phyloP scores from a whole-genome alignment of 352 stramenopile genomes.

The Pythium phragmitis region DNA sequence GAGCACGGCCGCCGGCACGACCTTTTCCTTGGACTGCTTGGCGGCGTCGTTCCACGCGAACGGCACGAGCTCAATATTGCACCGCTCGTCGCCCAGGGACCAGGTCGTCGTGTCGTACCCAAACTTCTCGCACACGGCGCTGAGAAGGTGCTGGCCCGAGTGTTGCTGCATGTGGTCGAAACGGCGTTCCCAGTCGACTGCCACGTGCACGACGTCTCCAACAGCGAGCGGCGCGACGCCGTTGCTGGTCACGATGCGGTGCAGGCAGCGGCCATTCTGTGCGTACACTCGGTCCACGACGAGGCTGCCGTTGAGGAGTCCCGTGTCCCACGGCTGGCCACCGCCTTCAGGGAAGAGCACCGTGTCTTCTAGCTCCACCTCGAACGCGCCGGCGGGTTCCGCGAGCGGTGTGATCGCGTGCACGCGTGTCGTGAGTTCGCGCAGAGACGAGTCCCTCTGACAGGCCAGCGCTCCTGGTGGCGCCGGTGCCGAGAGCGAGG shows the following conservation, averaged over 20 bases:
- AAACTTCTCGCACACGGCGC: conserved; percentile 74
- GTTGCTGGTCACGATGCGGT: conserved; percentile 38
- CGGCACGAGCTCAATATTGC: conserved; percentile 82
- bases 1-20: conserved; percentile 40
- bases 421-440: conserved; percentile 46
- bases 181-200: conserved; percentile 73
- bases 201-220: conserved; percentile 50
- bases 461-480: conserved; percentile 54
- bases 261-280: conserved; percentile 63
- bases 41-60: conserved; percentile 30
- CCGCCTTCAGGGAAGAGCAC: conserved; percentile 88
- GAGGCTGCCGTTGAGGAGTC: conserved; percentile 40
- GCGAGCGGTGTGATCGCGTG: conserved; percentile 37
- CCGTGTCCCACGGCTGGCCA: conserved; percentile 85
- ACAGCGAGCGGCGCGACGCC: conserved; percentile 34
- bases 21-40: conserved; percentile 39
- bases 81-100: conserved; percentile 63
- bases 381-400: conserved; percentile 41
- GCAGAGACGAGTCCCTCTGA: conserved; percentile 66
- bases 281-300: conserved; percentile 62
- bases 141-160: conserved; percentile 87
- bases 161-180: conserved; percentile 91
- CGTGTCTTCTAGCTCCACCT: conserved; percentile 71
- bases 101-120: conserved; percentile 81
- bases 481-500: conserved; percentile 22